A percentile compares a stretch with the other conserved stretches of the same genome.
phyloP scores from a whole-genome alignment of 2,329 filamentous ascomycete species.

The Exophiala lecanii-corni region DNA sequence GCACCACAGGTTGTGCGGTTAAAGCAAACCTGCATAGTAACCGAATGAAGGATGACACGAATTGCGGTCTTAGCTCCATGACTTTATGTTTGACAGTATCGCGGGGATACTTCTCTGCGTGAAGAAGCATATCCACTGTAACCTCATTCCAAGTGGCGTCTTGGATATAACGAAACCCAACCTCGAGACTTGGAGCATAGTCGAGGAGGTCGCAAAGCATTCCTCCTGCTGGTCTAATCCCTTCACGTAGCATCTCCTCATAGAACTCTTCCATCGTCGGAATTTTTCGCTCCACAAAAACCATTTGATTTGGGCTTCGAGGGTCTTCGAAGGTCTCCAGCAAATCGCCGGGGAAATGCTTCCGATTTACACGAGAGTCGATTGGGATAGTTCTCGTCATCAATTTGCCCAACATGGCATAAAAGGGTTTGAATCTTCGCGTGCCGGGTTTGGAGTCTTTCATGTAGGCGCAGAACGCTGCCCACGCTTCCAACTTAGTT shows the following conservation, averaged over 20 bases:
- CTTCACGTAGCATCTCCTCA: conserved; percentile 44
- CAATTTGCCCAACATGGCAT: conserved; percentile 56
- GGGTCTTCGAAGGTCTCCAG: conserved; percentile 53
- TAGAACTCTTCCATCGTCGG: conserved; percentile 51
- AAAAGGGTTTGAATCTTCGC: conserved; percentile 34
- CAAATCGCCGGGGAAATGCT: conserved; percentile 48
- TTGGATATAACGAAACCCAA: conserved; percentile 41
- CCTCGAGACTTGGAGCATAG: conserved; percentile 35
- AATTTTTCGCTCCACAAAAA: conserved; percentile 52
- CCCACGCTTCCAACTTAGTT: conserved; percentile 61
- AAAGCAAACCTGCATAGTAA: conserved; percentile 36
- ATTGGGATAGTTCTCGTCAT: conserved; percentile 34
- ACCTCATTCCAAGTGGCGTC: conserved; percentile 33
- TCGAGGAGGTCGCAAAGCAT: conserved; percentile 50
- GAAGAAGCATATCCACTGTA: conserved; percentile 24
- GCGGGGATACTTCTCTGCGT: conserved; percentile 16
- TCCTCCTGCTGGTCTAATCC: conserved; percentile 39
- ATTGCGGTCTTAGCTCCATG: conserved; percentile 22
- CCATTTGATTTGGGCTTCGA: conserved; percentile 51
- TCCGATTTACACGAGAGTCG: conserved; percentile 4
- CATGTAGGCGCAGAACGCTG: conserved; percentile 56
- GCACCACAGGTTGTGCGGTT: conserved; percentile 5
- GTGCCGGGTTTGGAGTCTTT: conserved; percentile 33
- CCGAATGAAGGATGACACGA: conserved; percentile 43
- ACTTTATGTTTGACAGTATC: conserved; percentile 28